A percentile compares a stretch with the other conserved stretches of the same genome.
These are phyloP conservation scores for Protomyces gravidus DNA, from an alignment of 1,139 yeast genomes.

Conservation along the genomic window DNA sequence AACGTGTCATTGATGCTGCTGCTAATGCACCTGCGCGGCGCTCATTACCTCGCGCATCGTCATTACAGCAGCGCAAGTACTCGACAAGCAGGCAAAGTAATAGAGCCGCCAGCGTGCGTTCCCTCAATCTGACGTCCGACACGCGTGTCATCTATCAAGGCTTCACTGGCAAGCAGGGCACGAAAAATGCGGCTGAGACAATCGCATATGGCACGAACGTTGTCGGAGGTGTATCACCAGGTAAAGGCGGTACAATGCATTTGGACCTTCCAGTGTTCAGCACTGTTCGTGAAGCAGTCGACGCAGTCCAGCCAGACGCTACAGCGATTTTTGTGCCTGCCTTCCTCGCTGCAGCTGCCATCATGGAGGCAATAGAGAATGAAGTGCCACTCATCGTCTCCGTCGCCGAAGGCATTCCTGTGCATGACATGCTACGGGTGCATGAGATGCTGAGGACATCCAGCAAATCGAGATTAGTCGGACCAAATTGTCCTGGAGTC, in stretches of 20 bases:
- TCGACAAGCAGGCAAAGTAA: background rate
- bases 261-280: constrained; percentile 17
- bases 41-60: background rate
- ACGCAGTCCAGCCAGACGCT: constrained; percentile 10
- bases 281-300: constrained; percentile 8
- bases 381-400: constrained; percentile 21
- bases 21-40: background rate
- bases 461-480: constrained; percentile 4
- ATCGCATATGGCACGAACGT: constrained; percentile 78
- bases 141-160: constrained; percentile 40
- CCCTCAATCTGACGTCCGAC: constrained; percentile 3
- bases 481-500: constrained; percentile 25
- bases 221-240: constrained; percentile 26
- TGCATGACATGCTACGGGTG: constrained; percentile 17
- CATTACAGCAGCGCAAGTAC: background rate
- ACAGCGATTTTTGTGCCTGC: constrained; percentile 28
- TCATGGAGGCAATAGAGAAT: constrained; percentile 18
- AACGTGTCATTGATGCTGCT: constrained; percentile 1
- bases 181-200: constrained; percentile 96
- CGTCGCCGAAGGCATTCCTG: constrained; percentile 17
- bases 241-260: constrained; percentile 18
- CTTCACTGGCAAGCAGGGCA: constrained; percentile 94
- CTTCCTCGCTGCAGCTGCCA: constrained; percentile 20
- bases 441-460: constrained; percentile 12
- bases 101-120: background rate